These are phyloP conservation scores for Suhomyces prunicola DNA, from an alignment of 805 yeast genomes.

Conservation along the genomic window DNA sequence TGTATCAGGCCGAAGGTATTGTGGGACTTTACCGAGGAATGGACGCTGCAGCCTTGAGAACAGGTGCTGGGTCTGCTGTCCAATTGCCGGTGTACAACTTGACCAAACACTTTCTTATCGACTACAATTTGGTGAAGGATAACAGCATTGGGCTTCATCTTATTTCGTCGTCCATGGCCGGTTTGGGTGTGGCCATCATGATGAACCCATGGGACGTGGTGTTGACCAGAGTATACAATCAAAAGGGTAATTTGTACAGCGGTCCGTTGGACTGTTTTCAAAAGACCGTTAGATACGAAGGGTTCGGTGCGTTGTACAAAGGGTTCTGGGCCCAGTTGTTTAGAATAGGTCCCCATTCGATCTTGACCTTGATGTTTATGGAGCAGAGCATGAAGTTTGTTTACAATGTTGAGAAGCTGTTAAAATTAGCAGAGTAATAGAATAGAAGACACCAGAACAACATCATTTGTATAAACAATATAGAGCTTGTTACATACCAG, in stretches of 20 bases:
- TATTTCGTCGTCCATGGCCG: conserved; percentile 71
- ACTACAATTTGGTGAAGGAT: conserved; percentile 48
- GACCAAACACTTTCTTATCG: conserved; percentile 61
- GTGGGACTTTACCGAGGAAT: conserved; percentile 84
- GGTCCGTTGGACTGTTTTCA: conserved; percentile 87
- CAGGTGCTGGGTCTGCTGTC: conserved; percentile 94
- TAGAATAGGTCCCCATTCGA: conserved; percentile 94
- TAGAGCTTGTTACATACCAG: no score
- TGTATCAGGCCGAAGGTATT: conserved; percentile 67
- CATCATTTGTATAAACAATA: no score
- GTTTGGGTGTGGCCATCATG: conserved; percentile 87
- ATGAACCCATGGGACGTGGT: conserved; percentile 99
- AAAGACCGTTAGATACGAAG: conserved; percentile 81
- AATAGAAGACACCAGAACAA: background rate
- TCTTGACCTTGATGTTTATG: conserved; percentile 87
- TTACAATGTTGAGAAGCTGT: conserved; percentile 7
- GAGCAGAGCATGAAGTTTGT: conserved; percentile 82
- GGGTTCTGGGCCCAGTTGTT: conserved; percentile 92
- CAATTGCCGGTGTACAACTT: conserved; percentile 89
- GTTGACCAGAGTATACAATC: conserved; percentile 92
- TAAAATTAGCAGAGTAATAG: background rate
- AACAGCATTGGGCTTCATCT: conserved; percentile 69
- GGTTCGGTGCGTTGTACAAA: conserved; percentile 83
- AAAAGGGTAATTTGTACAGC: conserved; percentile 78
- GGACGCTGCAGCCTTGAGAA: conserved; percentile 90